Percentiles rank a stretch among this genome's conserved stretches.
Conservation (phyloP, 768 basidiomycete genomes). For the Mycena galopus region DNA sequence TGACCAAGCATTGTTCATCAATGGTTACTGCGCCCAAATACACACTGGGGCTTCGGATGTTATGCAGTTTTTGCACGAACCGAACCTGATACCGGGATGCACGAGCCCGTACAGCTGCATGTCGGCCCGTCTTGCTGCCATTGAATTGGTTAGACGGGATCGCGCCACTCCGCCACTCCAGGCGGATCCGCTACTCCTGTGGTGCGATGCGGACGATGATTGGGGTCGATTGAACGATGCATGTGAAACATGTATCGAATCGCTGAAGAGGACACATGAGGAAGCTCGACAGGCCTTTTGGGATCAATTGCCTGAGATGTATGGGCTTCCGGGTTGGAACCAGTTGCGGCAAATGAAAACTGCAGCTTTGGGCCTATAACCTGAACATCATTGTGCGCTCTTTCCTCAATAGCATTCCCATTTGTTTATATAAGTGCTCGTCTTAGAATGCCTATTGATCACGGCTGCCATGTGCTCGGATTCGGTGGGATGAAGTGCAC, state of each 20-base stretch:
- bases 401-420: no score
- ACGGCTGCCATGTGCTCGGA: no score
- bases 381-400: no score
- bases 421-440: no score
- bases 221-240: background rate
- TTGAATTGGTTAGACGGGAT: background rate
- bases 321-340: slow-evolving; percentile 4
- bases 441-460: no score
- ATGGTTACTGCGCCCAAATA: background rate
- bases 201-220: background rate
- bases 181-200: background rate
- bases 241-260: background rate
- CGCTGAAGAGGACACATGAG: background rate
- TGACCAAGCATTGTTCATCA: slow-evolving; percentile 7
- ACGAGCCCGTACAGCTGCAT: background rate
- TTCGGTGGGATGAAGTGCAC: no score
- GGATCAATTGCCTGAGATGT: slow-evolving; percentile 2
- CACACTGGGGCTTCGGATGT: background rate
- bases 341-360: background rate
- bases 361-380: background rate
- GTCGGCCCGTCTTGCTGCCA: background rate
- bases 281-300: background rate
- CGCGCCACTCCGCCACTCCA: background rate
- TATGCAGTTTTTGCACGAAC: background rate
- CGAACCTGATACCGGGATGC: background rate